Base-by-base conservation (phyloP, 192 early-diverging fungal species). In the Coemansia sp. region DNA sequence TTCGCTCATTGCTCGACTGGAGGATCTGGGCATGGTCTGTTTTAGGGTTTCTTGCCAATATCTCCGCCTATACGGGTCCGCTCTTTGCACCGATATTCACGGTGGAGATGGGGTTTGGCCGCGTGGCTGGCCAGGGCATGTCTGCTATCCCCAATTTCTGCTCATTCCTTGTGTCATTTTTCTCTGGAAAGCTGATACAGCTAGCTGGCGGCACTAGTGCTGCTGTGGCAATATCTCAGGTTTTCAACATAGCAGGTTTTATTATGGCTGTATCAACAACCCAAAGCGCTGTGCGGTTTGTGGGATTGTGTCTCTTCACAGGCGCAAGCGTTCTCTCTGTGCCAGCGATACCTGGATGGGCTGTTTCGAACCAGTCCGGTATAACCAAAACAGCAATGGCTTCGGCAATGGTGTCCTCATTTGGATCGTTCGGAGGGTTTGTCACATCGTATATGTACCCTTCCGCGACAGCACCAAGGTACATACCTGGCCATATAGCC, bases 71-170 rank as follows among this genome's bases (percentile, higher is more conserved):
- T 48, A 62, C 60, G 10, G 60, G 60, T 25, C 60, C 60, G 25
- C 60, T 62, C 3, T 62, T 62, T 50, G 60, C 60, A 4, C 60
- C 60, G 4, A 62, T 62, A 5, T 62, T 62, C 29, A 50, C 60
- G 16, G 60, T 62, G 4, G 60, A 62, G 3, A 62, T 62, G 60
- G 60, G 60, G 3, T 62, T 62, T 31, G 60, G 60, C 18, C 45
- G 60, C 4, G 30, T 62, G 1, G 60, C 60, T n/a, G 60, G 60
- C 7, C 60, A 62, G 31, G 60, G 60, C 5, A 62, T 62, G 60
- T 62, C 60, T 2, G 60, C 60, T 7, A 62, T 62, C 30, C 60
- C 60, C 12, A 62, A 49, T 30, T 32, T 62, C 48, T 5, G 20
- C 14, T 48, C 38, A 3, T 62, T 62, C 25, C 28, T 62, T 4